Base-by-base conservation (phyloP, 805 yeast genomes). In the Suhomyces xylopsoci region DNA sequence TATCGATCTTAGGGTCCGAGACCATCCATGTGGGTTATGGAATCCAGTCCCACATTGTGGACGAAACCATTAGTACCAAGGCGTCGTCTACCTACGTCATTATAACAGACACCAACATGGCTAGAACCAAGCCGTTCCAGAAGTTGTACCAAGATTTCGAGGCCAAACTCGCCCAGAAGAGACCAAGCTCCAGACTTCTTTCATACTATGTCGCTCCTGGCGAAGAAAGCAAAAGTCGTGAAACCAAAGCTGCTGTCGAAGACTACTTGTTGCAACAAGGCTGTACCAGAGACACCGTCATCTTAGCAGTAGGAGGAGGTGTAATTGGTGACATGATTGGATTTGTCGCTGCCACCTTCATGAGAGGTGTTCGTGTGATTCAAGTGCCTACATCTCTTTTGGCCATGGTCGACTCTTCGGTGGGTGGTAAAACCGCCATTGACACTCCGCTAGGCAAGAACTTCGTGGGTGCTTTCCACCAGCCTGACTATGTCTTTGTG, bases 271-370 rank as follows among this genome's bases (percentile, higher is more conserved):
- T 94, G 56, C 63, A 71, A 5, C 73, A 90, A 64, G 96, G 96
- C 24, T 94, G 99, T 70, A 94, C 98, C 14, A 83, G 99, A 71
- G 99, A 94, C 68, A 91, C 98, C 2, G 90, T 94, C 24, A 84
- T 94, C 52, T 73, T 94, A 47, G 99, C 99, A 7, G 83, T 94
- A 54, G 99, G 99, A 56, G 99, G 99, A 59, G 99, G 99, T 62
- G 96, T 94, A 49, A 93, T 94, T 69, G 99, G 99, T 55, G 99
- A 94, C 67, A 93, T 94, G 99, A 89, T 93, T 59, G 99, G 99
- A 3, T 94, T 84, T 67, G 98, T 94, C 42, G 99, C 99, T n/a
- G 93, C 99, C 30, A 94, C 99, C 2, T 94, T 94, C 69, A 94
- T 94, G 99, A 82, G 99, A 67, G 99, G 99, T 52, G 96, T 94